Conservation (phyloP, 495 filamentous ascomycete genomes). For the Penicillium daleae region DNA sequence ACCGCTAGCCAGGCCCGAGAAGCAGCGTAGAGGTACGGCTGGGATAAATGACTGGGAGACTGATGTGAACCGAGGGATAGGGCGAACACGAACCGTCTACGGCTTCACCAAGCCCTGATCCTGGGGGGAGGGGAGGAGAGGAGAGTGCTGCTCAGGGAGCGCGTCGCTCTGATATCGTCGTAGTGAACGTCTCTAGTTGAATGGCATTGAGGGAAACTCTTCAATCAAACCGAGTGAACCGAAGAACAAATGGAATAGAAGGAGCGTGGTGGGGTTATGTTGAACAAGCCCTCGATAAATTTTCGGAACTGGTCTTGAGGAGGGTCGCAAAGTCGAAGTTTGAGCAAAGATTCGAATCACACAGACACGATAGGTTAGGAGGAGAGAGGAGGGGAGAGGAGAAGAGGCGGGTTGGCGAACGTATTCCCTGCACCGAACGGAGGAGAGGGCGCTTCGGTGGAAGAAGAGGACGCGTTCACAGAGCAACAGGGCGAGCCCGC, state of each 20-base stretch:
- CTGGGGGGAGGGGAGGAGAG: slow-evolving; percentile 37
- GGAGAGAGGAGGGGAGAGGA: background rate
- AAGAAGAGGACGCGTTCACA: slow-evolving; percentile 6
- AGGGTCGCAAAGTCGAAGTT: slow-evolving; percentile 1
- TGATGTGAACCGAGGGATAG: slow-evolving; percentile 5
- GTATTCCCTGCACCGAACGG: slow-evolving; percentile 2
- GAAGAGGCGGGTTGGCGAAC: background rate
- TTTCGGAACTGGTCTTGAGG: slow-evolving; percentile 2
- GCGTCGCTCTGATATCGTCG: slow-evolving; percentile 42
- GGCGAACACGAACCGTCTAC: slow-evolving; percentile 52
- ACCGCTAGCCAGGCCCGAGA: slow-evolving; percentile 16
- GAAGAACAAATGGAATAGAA: slow-evolving; percentile 33
- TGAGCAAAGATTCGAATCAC: slow-evolving; percentile 10
- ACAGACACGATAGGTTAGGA: background rate
- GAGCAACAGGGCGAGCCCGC: slow-evolving; percentile 8
- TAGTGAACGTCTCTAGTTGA: slow-evolving; percentile 46
- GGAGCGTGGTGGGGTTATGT: slow-evolving; percentile 22
- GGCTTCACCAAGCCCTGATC: slow-evolving; percentile 48
- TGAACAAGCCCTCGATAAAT: slow-evolving; percentile 9
- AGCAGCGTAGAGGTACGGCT: slow-evolving; percentile 10
- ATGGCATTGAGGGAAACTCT: slow-evolving; percentile 45
- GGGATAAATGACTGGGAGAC: slow-evolving; percentile 11
- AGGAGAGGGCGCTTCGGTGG: background rate
- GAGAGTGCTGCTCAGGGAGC: slow-evolving; percentile 51
- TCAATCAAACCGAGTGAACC: slow-evolving; percentile 25